Base-by-base conservation (phyloP, 257 asterid species). In the Knoxia roxburghii region DNA sequence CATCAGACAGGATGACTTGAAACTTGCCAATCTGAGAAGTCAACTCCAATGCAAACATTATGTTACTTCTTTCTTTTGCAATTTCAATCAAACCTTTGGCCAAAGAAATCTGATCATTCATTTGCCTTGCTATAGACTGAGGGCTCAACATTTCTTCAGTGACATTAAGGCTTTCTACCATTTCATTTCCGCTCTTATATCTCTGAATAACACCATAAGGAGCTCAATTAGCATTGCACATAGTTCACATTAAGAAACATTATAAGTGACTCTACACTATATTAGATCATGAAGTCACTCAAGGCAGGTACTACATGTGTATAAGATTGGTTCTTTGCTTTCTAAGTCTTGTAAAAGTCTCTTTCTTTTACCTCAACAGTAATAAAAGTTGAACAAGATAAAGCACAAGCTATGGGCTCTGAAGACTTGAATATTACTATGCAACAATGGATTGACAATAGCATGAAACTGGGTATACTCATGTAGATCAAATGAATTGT, bases 131-230 rank as follows among this genome's bases (percentile, higher is more conserved):
- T 33, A 33, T 27, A 35, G 64, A 59, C 3, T 17, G 27, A 33
- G 64, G 64, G 64, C 64, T 59, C 64, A 59, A 20, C 64, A 59
- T 59, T 62, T 62, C 67, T 23, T 62, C 51, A 39, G 53, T 24
- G 23, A 62, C 24, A 40, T 26, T 41, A 41, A 5, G 23, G 35
- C 49, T 61, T 14, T 39, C n/a, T 14, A 27, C 37, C 13, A 62
- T 11, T 20, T 54, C 6, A 4, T 29, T 26, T 12, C 8, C 53
- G 49, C 32, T 27, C 53, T 6, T 41, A 41, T 40, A 23, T 39
- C 49, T 43, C 67, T 62, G 46, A 43, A 62, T 62, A 37, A 40
- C 53, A 62, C 13, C 67, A 41, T 15, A 62, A 40, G 7, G 14
- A 39, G 51, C 67, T 39, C 52, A 61, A 39, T 61, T 39, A 40